Percentiles rank a stretch among this genome's conserved stretches.
phyloP scores from a whole-genome alignment of 2,329 filamentous ascomycete genomes.

The Verticillium tricorpus region DNA sequence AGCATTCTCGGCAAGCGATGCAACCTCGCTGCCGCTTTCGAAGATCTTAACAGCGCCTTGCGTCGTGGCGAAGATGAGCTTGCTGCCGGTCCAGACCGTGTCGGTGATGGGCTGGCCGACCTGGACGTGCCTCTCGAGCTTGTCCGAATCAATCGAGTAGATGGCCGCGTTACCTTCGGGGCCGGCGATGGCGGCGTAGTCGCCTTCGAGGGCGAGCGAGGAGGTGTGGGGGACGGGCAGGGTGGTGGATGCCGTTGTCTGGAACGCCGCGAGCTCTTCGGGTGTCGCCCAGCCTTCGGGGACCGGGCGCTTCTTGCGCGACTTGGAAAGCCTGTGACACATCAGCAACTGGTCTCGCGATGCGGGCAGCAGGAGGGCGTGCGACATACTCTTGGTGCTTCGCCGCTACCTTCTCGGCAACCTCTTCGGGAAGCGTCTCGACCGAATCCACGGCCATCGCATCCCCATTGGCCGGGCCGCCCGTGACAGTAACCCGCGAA shows the following conservation, averaged over 20 bases:
- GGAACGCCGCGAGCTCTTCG: conserved; percentile 59
- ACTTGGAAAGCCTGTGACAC: conserved; percentile 67
- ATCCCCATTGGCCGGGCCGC: conserved; percentile 58
- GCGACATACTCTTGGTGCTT: conserved; percentile 70
- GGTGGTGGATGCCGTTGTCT: conserved; percentile 38
- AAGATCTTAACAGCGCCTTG: conserved; percentile 79
- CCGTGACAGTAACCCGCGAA: conserved; percentile 74
- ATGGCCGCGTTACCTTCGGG: conserved; percentile 69
- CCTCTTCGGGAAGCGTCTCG: conserved; percentile 66
- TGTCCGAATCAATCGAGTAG: conserved; percentile 67
- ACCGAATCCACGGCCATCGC: conserved; percentile 85
- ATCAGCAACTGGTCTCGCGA: conserved; percentile 2
- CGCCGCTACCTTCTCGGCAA: conserved; percentile 71
- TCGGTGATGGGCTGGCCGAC: conserved; percentile 65
- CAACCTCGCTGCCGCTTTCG: conserved; percentile 63
- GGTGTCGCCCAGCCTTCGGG: conserved; percentile 80
- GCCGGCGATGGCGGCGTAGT: conserved; percentile 70
- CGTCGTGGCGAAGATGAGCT: conserved; percentile 67
- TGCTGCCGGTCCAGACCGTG: conserved; percentile 60
- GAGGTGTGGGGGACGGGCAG: conserved; percentile 44
- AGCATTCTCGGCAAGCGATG: conserved; percentile 74
- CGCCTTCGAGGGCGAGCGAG: conserved; percentile 47
- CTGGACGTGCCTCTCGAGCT: conserved; percentile 62
- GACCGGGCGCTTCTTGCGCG: conserved; percentile 82
- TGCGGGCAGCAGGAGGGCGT: background rate